Conservation (phyloP, 2,329 filamentous ascomycete genomes). For the Fusarium dlaminii region DNA sequence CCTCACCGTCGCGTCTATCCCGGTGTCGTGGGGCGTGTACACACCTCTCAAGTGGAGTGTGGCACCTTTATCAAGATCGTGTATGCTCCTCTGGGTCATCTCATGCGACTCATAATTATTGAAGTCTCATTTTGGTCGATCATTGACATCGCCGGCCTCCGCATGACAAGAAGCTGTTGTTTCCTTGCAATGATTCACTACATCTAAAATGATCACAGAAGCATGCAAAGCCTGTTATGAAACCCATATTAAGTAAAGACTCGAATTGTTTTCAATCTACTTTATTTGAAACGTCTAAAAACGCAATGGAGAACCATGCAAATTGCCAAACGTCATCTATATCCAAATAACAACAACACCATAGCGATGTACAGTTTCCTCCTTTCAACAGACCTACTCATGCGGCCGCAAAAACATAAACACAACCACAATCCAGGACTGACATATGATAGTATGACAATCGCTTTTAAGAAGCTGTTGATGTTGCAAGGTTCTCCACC, state of each 20-base stretch:
- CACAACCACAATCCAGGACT: not conserved
- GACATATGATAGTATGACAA: not conserved
- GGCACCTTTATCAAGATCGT: constrained; percentile 11
- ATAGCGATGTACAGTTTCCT: not conserved
- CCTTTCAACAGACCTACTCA: not conserved
- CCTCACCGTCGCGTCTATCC: constrained; percentile 12
- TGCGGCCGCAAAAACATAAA: not conserved
- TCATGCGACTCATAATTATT: not conserved
- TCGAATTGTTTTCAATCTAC: not conserved
- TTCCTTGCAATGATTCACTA: not conserved
- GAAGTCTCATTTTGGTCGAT: not conserved
- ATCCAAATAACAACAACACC: not conserved
- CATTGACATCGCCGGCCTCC: not conserved
- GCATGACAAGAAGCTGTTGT: not conserved
- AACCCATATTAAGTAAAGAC: not conserved
- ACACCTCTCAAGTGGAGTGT: constrained; percentile 15
- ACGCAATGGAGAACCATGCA: not conserved
- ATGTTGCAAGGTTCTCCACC: constrained; percentile 47
- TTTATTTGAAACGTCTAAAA: not conserved
- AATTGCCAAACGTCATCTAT: not conserved
- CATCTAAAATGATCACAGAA: no score
- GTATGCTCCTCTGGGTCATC: not conserved
- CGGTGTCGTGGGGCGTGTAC: not conserved
- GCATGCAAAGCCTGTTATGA: not conserved
- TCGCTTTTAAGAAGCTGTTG: constrained; percentile 1